Conservation (phyloP, 192 early-diverging fungal species). For the Rhizoclosmatium globosum region DNA sequence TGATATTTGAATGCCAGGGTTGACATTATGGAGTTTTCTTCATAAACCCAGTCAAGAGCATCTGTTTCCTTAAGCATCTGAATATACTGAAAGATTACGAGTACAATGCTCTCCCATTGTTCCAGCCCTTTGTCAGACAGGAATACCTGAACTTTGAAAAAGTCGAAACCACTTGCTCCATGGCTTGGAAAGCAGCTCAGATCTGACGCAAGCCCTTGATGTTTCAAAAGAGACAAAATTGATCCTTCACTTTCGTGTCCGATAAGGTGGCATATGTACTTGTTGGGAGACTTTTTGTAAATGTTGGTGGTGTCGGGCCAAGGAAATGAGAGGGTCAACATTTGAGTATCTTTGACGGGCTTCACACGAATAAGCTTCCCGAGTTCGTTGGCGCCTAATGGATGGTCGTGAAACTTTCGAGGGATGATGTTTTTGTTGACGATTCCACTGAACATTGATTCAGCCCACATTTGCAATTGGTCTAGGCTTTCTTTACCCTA, state of each 20-base stretch:
- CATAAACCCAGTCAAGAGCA: slow-evolving; percentile 79
- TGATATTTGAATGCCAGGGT: slow-evolving; percentile 54
- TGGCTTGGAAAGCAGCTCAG: slow-evolving; percentile 69
- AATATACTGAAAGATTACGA: slow-evolving; percentile 87
- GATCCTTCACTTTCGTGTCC: slow-evolving; percentile 93
- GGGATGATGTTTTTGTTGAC: slow-evolving; percentile 75
- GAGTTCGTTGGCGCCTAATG: slow-evolving; percentile 77
- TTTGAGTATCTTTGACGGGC: slow-evolving; percentile 77
- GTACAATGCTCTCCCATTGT: slow-evolving; percentile 80
- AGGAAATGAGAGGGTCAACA: slow-evolving; percentile 82
- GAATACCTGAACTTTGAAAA: slow-evolving; percentile 85
- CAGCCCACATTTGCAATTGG: slow-evolving; percentile 80
- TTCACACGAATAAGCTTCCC: slow-evolving; percentile 63
- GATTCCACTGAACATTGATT: slow-evolving; percentile 81
- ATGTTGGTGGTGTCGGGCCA: slow-evolving; percentile 78
- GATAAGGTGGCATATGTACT: slow-evolving; percentile 88
- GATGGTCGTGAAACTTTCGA: slow-evolving; percentile 73
- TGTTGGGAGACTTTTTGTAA: slow-evolving; percentile 64
- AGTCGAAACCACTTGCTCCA: slow-evolving; percentile 74
- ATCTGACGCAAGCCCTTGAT: slow-evolving; percentile 86
- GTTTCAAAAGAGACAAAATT: slow-evolving; percentile 82
- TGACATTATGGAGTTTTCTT: slow-evolving; percentile 66
- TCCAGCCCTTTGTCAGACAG: slow-evolving; percentile 84
- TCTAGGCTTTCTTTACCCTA: slow-evolving; percentile 76
- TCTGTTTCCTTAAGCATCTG: slow-evolving; percentile 74